Base-by-base conservation (phyloP, 805 yeast species). In the Ogataea henricii region DNA sequence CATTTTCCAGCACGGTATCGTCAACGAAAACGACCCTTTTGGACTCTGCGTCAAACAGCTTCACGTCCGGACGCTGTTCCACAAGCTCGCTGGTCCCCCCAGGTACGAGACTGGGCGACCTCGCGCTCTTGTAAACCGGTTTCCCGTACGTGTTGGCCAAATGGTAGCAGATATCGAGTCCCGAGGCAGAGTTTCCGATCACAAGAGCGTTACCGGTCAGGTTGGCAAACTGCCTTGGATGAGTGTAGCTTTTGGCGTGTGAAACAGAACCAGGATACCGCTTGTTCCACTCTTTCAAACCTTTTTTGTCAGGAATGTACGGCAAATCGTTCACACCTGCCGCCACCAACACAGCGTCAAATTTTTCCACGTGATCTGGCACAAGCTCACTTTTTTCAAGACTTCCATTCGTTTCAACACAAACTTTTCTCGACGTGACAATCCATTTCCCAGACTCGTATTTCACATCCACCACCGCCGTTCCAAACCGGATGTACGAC, bases 121-220 rank as follows among this genome's bases (percentile, higher is more conserved):
- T 69, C 12, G 73, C 67, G 9, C 84, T 74, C 49, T 80, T 74
- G 57, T 74, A 72, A 12, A 83, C 69, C 6, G 59, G 63, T 43
- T 65, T 69, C 18, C 72, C 65, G 38, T 78, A 67, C 3, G 49
- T 59, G 2, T 70, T 68, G 1, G 82, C 77, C 16, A 83, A 59
- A 59, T 86, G 91, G 47, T 74, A 76, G 2, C 89, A 78, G 35
- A 87, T 70, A 57, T 88, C 96, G 12, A 80, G 75, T 12, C 89
- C 95, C 32, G 88, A 81, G 2, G 91, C 83, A 3, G 84, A 81
- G 55, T 82, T 84, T 0, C 96, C 96, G n/a, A 88, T 79, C 6
- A 87, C 75, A 37, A 88, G 63, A 13, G 83, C 80, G 10, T 56
- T 45, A n/a, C 66, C 62, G 26, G 66, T 72, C 37, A 70, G 64